These are phyloP conservation scores for Nemania sp. DNA, from an alignment of 2,329 filamentous ascomycete genomes.

Conservation along the genomic window DNA sequence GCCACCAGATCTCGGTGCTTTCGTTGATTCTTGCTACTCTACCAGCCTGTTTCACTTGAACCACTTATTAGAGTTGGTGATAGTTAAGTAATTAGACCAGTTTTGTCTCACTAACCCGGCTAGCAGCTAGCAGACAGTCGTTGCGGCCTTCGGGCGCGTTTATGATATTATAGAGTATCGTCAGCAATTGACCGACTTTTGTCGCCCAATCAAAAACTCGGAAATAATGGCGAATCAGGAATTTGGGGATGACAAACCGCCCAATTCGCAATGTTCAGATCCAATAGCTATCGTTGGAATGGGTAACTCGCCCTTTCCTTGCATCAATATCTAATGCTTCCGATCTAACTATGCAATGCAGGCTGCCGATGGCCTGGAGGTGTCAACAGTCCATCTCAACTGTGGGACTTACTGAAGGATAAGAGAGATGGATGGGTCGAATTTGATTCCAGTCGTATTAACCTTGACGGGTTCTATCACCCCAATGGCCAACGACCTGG, in stretches of 20 bases:
- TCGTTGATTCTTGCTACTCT: no score
- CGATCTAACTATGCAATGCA: conserved; percentile 4
- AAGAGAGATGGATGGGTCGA: conserved; percentile 26
- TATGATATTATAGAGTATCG: no score
- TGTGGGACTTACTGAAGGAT: conserved; percentile 33
- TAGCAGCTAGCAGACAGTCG: no score
- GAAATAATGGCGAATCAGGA: no score
- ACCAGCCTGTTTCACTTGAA: no score
- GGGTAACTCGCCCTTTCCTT: conserved; percentile 25
- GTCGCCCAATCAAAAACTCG: no score
- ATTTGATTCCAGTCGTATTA: conserved; percentile 22
- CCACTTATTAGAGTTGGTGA: no score
- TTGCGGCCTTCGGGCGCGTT: no score
- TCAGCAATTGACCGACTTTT: no score
- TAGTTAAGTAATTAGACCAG: no score
- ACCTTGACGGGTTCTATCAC: conserved; percentile 27
- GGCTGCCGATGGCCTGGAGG: conserved; percentile 37
- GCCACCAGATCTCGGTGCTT: no score
- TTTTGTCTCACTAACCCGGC: no score
- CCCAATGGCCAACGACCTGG: conserved; percentile 28
- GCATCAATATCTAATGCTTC: not conserved
- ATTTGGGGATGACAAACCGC: not conserved
- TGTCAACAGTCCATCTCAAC: conserved; percentile 19
- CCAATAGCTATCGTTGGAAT: conserved; percentile 38
- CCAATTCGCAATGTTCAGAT: conserved; percentile 12